Evolutionary conservation across 495 filamentous ascomycete species (phyloP).

Genomic region (Polyplosphaeria fusca): DNA sequence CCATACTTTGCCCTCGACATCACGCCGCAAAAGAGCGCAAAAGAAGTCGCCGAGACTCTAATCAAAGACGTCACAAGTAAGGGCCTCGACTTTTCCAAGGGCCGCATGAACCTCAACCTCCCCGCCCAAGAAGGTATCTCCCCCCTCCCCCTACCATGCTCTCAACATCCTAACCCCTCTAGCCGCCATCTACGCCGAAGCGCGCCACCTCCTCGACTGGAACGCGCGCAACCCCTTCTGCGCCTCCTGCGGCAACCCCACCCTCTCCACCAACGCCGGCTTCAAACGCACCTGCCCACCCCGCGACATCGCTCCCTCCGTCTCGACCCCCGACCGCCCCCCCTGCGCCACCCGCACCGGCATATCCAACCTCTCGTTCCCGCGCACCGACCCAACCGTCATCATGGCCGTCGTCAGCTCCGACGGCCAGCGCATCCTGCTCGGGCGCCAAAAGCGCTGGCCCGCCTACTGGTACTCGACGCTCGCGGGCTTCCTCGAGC

Average conservation of each 20-base stretch:
- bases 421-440: constrained; percentile 70
- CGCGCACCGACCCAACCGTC: constrained; percentile 90
- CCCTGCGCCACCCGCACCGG: constrained; percentile 74
- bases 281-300: constrained; percentile 89
- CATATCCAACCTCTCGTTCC: constrained; percentile 82
- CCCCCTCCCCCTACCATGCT: neutral
- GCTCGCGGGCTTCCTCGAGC: constrained; percentile 92
- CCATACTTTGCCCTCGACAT: constrained; percentile 91
- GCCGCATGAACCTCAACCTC: constrained; percentile 57
- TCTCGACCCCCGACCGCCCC: constrained; percentile 44
- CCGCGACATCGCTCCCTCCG: constrained; percentile 65
- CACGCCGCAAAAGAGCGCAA: constrained; percentile 62
- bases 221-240: constrained; percentile 92
- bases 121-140: constrained; percentile 58
- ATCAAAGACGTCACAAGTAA: constrained; percentile 57
- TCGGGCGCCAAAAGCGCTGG: constrained; percentile 81
- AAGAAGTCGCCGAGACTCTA: constrained; percentile 48
- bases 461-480: constrained; percentile 84
- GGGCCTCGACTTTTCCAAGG: constrained; percentile 58
- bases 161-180: constrained; percentile 8
- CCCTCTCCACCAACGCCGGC: constrained; percentile 81
- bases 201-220: constrained; percentile 89
- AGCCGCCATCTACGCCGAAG: constrained; percentile 91
- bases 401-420: constrained; percentile 86
- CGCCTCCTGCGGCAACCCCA: constrained; percentile 77